Base-by-base conservation (phyloP, 345 rosid genomes). In the Pistacia atlantica region DNA sequence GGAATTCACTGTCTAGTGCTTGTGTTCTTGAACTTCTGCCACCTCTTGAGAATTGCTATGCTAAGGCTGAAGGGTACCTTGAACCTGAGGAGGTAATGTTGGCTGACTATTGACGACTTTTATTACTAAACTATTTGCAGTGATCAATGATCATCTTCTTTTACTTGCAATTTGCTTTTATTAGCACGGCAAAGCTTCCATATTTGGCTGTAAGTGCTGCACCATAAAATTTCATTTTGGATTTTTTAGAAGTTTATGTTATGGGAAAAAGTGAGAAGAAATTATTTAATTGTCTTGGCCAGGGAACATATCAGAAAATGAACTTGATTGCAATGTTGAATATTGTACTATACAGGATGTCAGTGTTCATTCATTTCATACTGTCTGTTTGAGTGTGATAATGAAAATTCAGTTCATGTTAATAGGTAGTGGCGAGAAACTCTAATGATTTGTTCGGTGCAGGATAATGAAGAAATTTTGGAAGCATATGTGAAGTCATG, bases 21-120 rank as follows among this genome's bases (percentile, higher is more conserved):
- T 88, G 69, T 77, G 98, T 87, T 74, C 95, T 95, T 64, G 94
- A 93, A 80, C 90, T 95, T 81, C 90, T 95, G 75, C 97, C 96
- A 4, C 87, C 93, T 59, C 55, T 92, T 33, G 88, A 89, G 71
- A 85, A 91, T 67, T 91, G 96, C 84, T 58, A 89, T 72, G 92
- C 87, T 72, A 77, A 77, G 65, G 90, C 90, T 8, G 88, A 87
- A 60, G 98, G 97, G 42, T 92, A 91, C 80, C 94, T 95, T 8
- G 94, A 88, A 83, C 97, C 97, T 11, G 63, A 82, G 57, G 97
- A 95, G 98, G 97, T 91, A 85, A 65, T 76, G 67, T 22, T 71
- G 22, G 16, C 62, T 57, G 49, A 71, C 57, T 51, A 13, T 45
- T 42, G 17, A 59, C n/a, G 3, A 3, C 7, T 58, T 59, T 22